Evolutionary conservation across 2,329 filamentous ascomycete species (phyloP), one percentile per base, ranked within the genome.

Genomic region (Lasiodiplodia gonubiensis): DNA sequence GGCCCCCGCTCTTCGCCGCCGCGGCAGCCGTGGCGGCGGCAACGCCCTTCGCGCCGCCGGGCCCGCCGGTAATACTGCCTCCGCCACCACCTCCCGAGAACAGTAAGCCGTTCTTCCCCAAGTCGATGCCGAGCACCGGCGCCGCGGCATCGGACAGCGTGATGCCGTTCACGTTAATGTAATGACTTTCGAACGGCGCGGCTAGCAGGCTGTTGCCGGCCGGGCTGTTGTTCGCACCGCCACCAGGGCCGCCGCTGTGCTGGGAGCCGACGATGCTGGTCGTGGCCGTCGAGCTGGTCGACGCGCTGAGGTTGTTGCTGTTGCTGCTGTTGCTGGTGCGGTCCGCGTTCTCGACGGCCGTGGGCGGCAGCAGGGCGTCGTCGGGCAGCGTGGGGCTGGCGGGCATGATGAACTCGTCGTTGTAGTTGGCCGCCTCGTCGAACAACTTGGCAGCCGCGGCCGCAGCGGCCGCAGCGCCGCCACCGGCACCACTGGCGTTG

Each of bases 111-210:
- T 69, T 74, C 61, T 76, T 73, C 16, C 77, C 75, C 21, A 77
- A 74, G 14, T 78, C 76, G 33, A 77, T 76, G 11, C 77, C 76
- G 1, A 75, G 70, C 1, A 74, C 68, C 46, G 78, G 77, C 2
- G 74, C 72, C 11, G 73, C 72, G 37, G 73, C 70, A n/a, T 76
- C 77, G 66, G 77, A 72, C 37, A 75, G 74, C 21, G 77, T 74
- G 35, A 79, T 73, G 14, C 78, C 76, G 2, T 74, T 68, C 33
- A 68, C 27, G n/a, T 48, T 52, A 25, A 70, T 64, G 54, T 68
- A 64, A 30, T 39, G 67, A 33, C 30, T 67, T 42, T 61, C 65
- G 23, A 61, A 59, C 21, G 42, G 65, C 8, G 65, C 46, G 5
- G 25, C 16, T 6, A 49, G 54, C 21, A 61, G 16, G 33, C 53